Conservation (phyloP, 2,329 filamentous ascomycete genomes). For the Aspergillus persii region DNA sequence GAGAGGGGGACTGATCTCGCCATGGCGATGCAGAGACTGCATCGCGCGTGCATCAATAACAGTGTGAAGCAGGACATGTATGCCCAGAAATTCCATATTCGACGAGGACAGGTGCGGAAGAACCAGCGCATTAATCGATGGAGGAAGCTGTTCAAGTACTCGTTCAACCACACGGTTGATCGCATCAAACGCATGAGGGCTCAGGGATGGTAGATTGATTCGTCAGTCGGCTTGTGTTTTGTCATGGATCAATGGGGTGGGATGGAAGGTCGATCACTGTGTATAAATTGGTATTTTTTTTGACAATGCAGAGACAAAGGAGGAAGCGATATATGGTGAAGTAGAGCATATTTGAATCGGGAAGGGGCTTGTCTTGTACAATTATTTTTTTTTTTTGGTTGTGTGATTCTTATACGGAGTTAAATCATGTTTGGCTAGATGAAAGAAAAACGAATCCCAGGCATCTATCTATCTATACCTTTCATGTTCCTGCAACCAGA, state of each 20-base stretch:
- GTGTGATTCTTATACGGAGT: background rate
- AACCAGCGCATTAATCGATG: conserved; percentile 38
- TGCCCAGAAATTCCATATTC: conserved; percentile 41
- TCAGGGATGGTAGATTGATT: conserved; percentile 43
- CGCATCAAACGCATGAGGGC: conserved; percentile 45
- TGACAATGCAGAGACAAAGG: background rate
- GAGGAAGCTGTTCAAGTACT: conserved; percentile 45
- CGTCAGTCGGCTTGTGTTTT: background rate
- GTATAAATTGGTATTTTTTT: background rate
- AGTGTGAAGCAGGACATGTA: conserved; percentile 30
- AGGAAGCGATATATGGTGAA: background rate
- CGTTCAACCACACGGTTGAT: conserved; percentile 41
- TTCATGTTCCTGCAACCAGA: background rate
- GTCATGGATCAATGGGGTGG: background rate
- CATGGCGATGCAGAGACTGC: conserved; percentile 27
- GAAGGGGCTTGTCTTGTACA: background rate
- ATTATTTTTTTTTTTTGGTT: background rate
- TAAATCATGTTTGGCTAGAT: background rate
- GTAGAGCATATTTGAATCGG: background rate
- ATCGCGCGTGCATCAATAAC: conserved; percentile 30
- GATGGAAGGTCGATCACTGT: background rate
- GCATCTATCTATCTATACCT: background rate
- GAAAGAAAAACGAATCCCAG: background rate
- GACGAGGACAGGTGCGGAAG: conserved; percentile 44
- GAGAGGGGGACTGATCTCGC: conserved; percentile 32